Percentiles rank a stretch among this genome's conserved stretches.
These are phyloP conservation scores for Brassica incana DNA, from an alignment of 345 rosid genomes.

Conservation along the genomic window DNA sequence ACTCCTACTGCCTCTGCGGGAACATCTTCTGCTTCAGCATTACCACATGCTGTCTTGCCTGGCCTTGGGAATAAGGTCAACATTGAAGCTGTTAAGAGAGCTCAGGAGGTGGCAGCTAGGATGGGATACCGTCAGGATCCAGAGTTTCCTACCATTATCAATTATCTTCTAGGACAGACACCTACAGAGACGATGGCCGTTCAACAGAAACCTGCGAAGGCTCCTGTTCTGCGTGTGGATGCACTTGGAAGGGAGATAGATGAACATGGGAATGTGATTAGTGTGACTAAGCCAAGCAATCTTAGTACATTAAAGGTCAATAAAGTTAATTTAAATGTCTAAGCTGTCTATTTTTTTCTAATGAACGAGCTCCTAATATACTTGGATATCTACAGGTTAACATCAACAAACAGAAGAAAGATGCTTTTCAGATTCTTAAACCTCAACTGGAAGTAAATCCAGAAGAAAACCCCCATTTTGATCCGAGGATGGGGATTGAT, in stretches of 20 bases:
- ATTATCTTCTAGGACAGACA: slow-evolving; percentile 52
- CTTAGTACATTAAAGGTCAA: slow-evolving; percentile 66
- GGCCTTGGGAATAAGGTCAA: background rate
- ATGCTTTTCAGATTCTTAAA: slow-evolving; percentile 93
- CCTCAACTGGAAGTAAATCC: slow-evolving; percentile 87
- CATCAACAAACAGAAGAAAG: slow-evolving; percentile 95
- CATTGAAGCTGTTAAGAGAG: slow-evolving; percentile 63
- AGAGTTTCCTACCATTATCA: background rate
- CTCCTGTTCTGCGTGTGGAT: slow-evolving; percentile 85
- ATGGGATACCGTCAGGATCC: slow-evolving; percentile 33
- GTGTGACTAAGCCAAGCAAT: slow-evolving; percentile 75
- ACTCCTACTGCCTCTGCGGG: slow-evolving; percentile 20
- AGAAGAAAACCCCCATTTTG: slow-evolving; percentile 78
- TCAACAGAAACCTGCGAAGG: slow-evolving; percentile 73
- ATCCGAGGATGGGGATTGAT: slow-evolving; percentile 79
- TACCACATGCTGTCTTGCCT: background rate
- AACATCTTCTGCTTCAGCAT: slow-evolving; percentile 19
- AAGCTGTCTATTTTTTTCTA: background rate
- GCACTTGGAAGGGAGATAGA: slow-evolving; percentile 93
- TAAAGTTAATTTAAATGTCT: background rate
- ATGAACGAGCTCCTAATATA: background rate
- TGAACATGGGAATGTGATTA: slow-evolving; percentile 87
- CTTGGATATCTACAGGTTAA: slow-evolving; percentile 62
- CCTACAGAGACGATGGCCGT: slow-evolving; percentile 50
- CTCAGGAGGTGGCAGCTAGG: slow-evolving; percentile 59